These are phyloP conservation scores for Rhizopus delemar DNA, from an alignment of 371 early-diverging fungal genomes.

Conservation along the genomic window DNA sequence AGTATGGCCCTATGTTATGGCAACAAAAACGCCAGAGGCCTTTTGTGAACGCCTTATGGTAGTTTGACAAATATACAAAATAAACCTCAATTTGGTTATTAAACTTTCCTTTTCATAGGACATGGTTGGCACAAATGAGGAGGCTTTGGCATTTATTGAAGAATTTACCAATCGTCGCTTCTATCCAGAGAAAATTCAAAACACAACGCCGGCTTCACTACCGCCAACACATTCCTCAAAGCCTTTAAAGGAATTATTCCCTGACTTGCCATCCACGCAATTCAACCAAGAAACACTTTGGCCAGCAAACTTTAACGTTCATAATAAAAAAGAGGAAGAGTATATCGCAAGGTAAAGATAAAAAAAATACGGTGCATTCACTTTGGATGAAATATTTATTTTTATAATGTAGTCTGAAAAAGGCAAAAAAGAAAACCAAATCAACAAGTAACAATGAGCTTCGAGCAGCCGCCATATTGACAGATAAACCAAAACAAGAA, in stretches of 20 bases:
- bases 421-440: constrained; percentile 23
- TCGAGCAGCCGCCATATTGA: constrained; percentile 14
- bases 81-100: background rate
- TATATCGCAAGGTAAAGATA: constrained; percentile 44
- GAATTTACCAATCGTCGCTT: constrained; percentile 41
- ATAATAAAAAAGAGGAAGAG: constrained; percentile 51
- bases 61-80: constrained; percentile 1
- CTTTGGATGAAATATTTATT: background rate
- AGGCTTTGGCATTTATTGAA: constrained; percentile 34
- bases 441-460: constrained; percentile 12
- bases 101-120: constrained; percentile 18
- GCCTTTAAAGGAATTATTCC: constrained; percentile 7
- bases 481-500: constrained; percentile 22
- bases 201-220: background rate
- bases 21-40: constrained; percentile 31
- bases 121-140: constrained; percentile 39
- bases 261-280: constrained; percentile 32
- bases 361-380: background rate
- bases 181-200: constrained; percentile 4
- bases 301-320: constrained; percentile 49
- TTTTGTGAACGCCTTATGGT: constrained; percentile 45
- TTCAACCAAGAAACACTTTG: constrained; percentile 28
- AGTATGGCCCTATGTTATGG: constrained; percentile 43
- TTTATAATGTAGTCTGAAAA: constrained; percentile 14
- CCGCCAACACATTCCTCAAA: constrained; percentile 4